Base-by-base conservation (phyloP, 352 stramenopile species). In the Phytophthora multivora region DNA sequence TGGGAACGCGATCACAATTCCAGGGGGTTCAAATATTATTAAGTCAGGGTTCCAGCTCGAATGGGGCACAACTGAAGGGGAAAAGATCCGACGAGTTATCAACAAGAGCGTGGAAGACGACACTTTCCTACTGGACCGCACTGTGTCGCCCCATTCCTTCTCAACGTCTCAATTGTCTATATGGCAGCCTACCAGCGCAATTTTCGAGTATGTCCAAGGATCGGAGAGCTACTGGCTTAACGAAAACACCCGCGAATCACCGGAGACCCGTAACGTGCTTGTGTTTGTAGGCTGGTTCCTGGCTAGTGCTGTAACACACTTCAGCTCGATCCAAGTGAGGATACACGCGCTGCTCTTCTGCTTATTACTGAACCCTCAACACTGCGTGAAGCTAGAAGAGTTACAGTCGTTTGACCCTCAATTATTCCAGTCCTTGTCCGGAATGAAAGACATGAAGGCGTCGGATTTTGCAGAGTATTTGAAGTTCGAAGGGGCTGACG, bases 161-260 rank as follows among this genome's bases (percentile, higher is more conserved):
- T 21, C 56, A 10, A 39, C 73, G 8, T 75, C 66, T 15, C 71
- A 86, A 7, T 43, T 92, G 33, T 45, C 33, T 8, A 50, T 90
- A 12, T 79, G 58, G 19, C 56, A 79, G n/a, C 77, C 81, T n/a
- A 66, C 28, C 15, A 54, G 39, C 19, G 51, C 80, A 5, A 63
- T 77, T 25, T 70, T 92, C 13, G 71, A 80, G 54, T 88, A 90
- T 45, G 63, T 89, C 25, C 63, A 85, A 69, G 76, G 66, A 7
- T 86, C 75, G 0, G 81, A 93, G 45, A 79, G 68, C 46, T 90
- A 81, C 38, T 84, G 73, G 73, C 65, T 91, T n/a, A 91, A 84
- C 49, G 59, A 75, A 9, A 66, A 77, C 21, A 71, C 66, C 11
- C 16, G 2, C 3, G 67, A 90, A 19, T 73, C 63, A 3, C 19